Conservation (phyloP, 352 stramenopile genomes). For the Elongisporangium prolatum region DNA sequence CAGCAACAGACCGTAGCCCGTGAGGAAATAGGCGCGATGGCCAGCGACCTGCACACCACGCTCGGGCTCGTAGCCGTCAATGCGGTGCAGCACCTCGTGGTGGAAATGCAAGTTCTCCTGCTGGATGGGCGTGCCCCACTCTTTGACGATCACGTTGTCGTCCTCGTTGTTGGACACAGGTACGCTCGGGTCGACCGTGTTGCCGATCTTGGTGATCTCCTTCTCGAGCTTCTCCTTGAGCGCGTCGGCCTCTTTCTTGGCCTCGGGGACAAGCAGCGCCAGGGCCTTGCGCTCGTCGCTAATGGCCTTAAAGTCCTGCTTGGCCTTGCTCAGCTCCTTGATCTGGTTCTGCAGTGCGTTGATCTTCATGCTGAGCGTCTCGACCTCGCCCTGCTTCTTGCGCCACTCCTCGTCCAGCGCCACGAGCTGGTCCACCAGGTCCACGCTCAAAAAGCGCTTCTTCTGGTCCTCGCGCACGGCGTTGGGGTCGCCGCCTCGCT, state of each 20-base stretch:
- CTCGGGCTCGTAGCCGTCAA: constrained; percentile 98
- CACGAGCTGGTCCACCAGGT: constrained; percentile 95
- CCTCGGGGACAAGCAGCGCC: constrained; percentile 53
- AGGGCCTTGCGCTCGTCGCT: constrained; percentile 79
- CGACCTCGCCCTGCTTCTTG: constrained; percentile 81
- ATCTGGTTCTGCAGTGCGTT: constrained; percentile 84
- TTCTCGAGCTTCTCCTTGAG: constrained; percentile 72
- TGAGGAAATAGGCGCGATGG: constrained; percentile 99
- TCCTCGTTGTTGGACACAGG: constrained; percentile 96
- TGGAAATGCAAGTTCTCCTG: constrained; percentile 90
- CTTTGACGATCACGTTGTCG: constrained; percentile 92
- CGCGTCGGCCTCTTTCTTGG: constrained; percentile 78
- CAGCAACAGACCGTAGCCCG: constrained; percentile 96
- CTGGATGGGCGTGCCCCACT: constrained; percentile 67
- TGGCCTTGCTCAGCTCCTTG: constrained; percentile 86
- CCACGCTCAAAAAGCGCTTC: constrained; percentile 92
- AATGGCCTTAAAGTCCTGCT: constrained; percentile 81
- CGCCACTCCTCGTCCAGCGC: constrained; percentile 90
- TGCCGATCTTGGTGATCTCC: constrained; percentile 93
- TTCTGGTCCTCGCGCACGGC: constrained; percentile 91
- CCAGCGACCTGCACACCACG: constrained; percentile 94
- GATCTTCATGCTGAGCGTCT: constrained; percentile 85
- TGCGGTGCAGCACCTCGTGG: constrained; percentile 96
- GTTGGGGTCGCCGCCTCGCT: constrained; percentile 95
- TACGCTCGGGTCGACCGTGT: constrained; percentile 95